Conservation (phyloP, 163 green algal genomes). For the Chloromonas sp. region DNA sequence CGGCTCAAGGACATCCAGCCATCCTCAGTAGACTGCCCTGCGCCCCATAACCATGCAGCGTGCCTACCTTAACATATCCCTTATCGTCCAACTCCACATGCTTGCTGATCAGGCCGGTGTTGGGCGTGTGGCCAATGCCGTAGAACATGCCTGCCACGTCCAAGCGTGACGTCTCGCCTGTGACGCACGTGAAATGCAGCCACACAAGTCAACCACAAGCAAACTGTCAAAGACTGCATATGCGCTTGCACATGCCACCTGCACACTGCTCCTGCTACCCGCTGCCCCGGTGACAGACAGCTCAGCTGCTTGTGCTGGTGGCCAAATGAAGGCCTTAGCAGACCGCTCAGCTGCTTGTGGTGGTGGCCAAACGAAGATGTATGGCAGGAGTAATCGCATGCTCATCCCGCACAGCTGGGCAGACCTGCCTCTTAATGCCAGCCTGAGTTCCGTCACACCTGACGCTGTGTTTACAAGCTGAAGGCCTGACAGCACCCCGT, state of each 20-base stretch:
- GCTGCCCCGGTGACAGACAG: no score
- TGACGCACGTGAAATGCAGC: neutral
- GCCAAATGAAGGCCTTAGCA: no score
- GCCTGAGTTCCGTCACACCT: no score
- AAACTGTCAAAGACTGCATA: neutral
- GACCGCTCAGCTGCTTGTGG: no score
- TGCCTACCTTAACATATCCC: slow-evolving; percentile 81
- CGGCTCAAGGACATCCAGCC: no score
- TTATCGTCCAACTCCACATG: slow-evolving; percentile 84
- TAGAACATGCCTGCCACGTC: slow-evolving; percentile 84
- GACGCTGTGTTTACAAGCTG: slow-evolving; percentile 44
- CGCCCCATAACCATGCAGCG: no score
- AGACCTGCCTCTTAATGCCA: no score
- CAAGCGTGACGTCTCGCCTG: slow-evolving; percentile 62
- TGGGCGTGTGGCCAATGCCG: slow-evolving; percentile 95
- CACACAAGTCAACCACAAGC: neutral
- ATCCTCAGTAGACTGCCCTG: no score
- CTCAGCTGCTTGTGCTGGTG: no score
- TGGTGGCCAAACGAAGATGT: no score
- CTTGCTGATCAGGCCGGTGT: slow-evolving; percentile 63
- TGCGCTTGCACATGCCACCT: neutral
- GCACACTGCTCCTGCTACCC: neutral
- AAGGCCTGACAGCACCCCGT: slow-evolving; percentile 60
- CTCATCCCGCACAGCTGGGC: no score
- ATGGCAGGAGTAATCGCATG: no score